Conservation (phyloP, 202 grass and related monocot species). For the Elaeis oleifera region DNA sequence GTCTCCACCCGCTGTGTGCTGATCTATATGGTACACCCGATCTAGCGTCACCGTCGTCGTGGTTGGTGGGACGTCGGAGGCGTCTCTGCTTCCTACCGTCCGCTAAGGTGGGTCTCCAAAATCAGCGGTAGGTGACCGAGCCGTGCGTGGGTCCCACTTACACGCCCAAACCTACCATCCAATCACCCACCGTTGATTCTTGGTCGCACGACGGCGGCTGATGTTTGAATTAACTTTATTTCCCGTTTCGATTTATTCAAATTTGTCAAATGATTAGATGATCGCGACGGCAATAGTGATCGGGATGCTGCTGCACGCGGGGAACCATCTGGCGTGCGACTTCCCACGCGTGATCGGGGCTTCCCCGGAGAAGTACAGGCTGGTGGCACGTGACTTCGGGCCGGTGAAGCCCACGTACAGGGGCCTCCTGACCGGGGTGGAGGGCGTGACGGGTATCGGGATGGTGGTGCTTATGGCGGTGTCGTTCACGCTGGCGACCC, state of each 20-base stretch:
- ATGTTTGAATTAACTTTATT: too few relatives aligned
- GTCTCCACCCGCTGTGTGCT: too few relatives aligned
- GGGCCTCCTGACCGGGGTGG: conserved; percentile 51
- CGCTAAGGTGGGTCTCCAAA: too few relatives aligned
- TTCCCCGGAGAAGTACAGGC: conserved; percentile 44
- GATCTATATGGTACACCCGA: too few relatives aligned
- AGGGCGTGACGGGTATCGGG: conserved; percentile 65
- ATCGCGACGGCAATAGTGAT: conserved; percentile 96
- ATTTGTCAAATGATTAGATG: conserved; percentile 39
- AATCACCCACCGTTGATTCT: too few relatives aligned
- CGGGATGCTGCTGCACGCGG: conserved; percentile 83
- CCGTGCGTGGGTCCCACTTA: too few relatives aligned
- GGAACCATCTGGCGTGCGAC: conserved; percentile 91
- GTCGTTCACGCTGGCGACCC: conserved; percentile 87
- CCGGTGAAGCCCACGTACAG: conserved; percentile 45
- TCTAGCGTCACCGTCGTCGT: not conserved
- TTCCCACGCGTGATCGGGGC: conserved; percentile 77
- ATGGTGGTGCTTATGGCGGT: conserved; percentile 90
- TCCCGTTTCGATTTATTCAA: not conserved
- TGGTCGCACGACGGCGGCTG: too few relatives aligned
- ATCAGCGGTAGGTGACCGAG: too few relatives aligned
- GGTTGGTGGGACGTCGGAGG: not conserved
- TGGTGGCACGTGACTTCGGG: conserved; percentile 61
- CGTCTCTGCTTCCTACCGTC: too few relatives aligned
- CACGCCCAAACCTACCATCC: too few relatives aligned